These are phyloP conservation scores for Chaetomiaceae sp. DNA, from an alignment of 2,329 filamentous ascomycete genomes.

Conservation along the genomic window DNA sequence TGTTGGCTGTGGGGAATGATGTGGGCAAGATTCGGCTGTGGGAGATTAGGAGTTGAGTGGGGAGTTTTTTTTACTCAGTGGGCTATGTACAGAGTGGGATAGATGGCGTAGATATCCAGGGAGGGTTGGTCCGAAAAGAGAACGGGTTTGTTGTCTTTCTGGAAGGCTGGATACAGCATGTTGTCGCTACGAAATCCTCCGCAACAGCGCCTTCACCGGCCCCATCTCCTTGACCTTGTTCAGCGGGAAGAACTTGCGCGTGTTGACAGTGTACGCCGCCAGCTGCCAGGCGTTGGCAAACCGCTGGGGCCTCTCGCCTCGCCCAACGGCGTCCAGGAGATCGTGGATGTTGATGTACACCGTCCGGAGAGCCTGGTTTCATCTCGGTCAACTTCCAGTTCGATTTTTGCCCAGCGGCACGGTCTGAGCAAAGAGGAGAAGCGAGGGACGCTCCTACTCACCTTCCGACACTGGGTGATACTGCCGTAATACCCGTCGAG, in stretches of 20 bases:
- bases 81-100: not conserved
- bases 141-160: not conserved
- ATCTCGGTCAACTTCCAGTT: not conserved
- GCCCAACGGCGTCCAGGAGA: conserved; percentile 37
- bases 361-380: conserved; percentile 35
- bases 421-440: not conserved
- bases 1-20: conserved; percentile 85
- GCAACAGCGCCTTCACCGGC: conserved; percentile 37
- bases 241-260: conserved; percentile 43
- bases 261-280: conserved; percentile 33
- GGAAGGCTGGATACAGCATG: not conserved
- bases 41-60: conserved; percentile 66
- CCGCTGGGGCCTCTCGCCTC: conserved; percentile 23
- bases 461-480: conserved; percentile 44
- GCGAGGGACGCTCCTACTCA: conserved; percentile 27
- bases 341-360: conserved; percentile 48
- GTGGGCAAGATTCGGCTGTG: conserved; percentile 82
- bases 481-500: conserved; percentile 36
- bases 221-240: conserved; percentile 38
- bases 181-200: conserved; percentile 27
- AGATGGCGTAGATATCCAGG: conserved; percentile 2
- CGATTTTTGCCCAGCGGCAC: too few relatives aligned
- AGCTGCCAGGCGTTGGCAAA: conserved; percentile 36
- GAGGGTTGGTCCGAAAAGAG: not conserved
- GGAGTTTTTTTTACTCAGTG: not conserved